A percentile compares a stretch with the other conserved stretches of the same genome.
These are phyloP conservation scores for Zalerion maritima DNA, from an alignment of 495 filamentous ascomycete genomes.

Conservation along the genomic window DNA sequence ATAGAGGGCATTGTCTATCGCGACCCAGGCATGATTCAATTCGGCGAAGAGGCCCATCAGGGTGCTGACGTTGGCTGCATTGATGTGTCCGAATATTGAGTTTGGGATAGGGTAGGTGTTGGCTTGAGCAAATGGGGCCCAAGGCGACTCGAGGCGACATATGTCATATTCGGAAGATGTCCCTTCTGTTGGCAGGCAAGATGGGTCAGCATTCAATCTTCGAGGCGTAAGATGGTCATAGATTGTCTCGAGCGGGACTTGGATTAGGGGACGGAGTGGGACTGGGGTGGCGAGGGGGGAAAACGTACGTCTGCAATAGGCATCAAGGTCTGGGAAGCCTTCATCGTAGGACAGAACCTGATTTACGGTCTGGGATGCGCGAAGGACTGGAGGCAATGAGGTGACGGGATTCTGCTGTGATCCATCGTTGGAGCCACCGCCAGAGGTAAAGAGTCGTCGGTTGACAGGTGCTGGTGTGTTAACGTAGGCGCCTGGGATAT, in stretches of 20 bases:
- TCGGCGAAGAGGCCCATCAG: conserved; percentile 87
- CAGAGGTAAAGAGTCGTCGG: conserved; percentile 24
- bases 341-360: conserved; percentile 56
- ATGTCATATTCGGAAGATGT: conserved; percentile 87
- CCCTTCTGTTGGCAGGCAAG: conserved; percentile 41
- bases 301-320: conserved; percentile 71
- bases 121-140: conserved; percentile 77
- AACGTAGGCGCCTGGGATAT: conserved; percentile 56
- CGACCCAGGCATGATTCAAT: conserved; percentile 86
- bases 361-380: conserved; percentile 75
- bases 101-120: conserved; percentile 78
- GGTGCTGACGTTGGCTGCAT: conserved; percentile 66
- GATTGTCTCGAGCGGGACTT: no score
- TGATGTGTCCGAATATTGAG: conserved; percentile 76
- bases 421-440: conserved; percentile 1
- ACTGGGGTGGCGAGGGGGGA: not conserved
- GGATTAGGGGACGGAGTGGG: not conserved
- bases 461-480: conserved; percentile 48
- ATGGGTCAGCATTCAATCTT: conserved; percentile 5
- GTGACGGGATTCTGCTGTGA: conserved; percentile 16
- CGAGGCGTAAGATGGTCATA: no score
- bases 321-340: conserved; percentile 79
- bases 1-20: conserved; percentile 90
- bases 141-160: conserved; percentile 42
- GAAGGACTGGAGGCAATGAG: conserved; percentile 50